These are phyloP conservation scores for Westerdykella sp. DNA, from an alignment of 2,329 filamentous ascomycete genomes.

Conservation along the genomic window DNA sequence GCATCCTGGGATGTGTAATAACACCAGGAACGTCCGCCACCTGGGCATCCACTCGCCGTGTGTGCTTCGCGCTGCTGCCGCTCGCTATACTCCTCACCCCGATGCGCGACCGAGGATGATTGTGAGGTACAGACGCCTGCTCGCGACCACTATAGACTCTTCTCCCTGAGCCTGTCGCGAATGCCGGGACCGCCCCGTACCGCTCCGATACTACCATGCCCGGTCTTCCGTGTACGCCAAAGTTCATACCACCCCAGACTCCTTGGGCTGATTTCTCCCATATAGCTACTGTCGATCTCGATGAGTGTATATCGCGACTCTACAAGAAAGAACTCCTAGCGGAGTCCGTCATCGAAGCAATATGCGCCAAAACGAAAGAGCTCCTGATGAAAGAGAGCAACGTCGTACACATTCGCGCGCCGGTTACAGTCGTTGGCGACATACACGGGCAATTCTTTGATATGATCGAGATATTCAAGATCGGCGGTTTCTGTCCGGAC, in stretches of 20 bases:
- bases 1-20: not conserved
- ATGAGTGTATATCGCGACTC: slow-evolving; percentile 94
- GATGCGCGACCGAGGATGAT: slow-evolving; percentile 36
- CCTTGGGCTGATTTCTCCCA: slow-evolving; percentile 12
- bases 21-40: not conserved
- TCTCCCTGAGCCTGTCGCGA: slow-evolving; percentile 28
- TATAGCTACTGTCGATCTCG: slow-evolving; percentile 88
- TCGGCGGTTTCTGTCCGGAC: slow-evolving; percentile 93
- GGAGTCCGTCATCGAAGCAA: slow-evolving; percentile 96
- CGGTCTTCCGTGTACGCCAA: slow-evolving; percentile 44
- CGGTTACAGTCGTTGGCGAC: slow-evolving; percentile 94
- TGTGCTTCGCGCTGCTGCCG: slow-evolving; percentile 5
- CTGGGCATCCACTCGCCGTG: not conserved
- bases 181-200: slow-evolving; percentile 20
- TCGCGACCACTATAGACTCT: slow-evolving; percentile 34
- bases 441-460: slow-evolving; percentile 99
- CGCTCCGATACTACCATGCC: slow-evolving; percentile 38
- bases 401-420: slow-evolving; percentile 91
- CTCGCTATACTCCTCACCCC: slow-evolving; percentile 7
- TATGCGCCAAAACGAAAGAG: slow-evolving; percentile 99
- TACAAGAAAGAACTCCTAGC: slow-evolving; percentile 96
- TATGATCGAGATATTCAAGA: slow-evolving; percentile 98
- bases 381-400: slow-evolving; percentile 99
- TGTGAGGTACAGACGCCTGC: slow-evolving; percentile 34
- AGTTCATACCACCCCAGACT: slow-evolving; percentile 1